These are phyloP conservation scores for Glycine soja DNA, from an alignment of 306 rosid genomes.

Conservation along the genomic window DNA sequence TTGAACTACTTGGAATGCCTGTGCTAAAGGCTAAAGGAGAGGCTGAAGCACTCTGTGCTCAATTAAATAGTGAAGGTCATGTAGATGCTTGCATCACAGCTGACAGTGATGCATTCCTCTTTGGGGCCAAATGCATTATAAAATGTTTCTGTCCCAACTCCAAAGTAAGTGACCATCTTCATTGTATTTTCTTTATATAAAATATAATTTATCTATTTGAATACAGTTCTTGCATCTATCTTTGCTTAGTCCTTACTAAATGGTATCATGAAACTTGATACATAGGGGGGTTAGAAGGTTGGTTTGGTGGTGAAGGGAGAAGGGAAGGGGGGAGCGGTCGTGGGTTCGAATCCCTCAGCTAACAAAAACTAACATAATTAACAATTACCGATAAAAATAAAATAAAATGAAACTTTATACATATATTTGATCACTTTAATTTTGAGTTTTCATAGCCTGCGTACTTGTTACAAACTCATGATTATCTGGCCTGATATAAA, in stretches of 20 bases:
- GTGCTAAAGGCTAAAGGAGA: conserved; percentile 89
- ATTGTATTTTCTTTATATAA: conserved; percentile 2
- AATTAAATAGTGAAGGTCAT: conserved; percentile 74
- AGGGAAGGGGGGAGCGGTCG: too few species aligned
- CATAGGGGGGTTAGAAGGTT: too few species aligned
- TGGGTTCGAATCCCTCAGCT: too few species aligned
- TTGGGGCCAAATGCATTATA: conserved; percentile 81
- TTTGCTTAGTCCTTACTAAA: conserved; percentile 21
- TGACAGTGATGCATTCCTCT: conserved; percentile 92
- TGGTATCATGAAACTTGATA: conserved; percentile 2
- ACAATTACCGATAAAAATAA: too few species aligned
- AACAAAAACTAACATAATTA: too few species aligned
- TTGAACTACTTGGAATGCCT: conserved; percentile 90
- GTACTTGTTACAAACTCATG: conserved; percentile 9
- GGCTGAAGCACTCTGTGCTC: conserved; percentile 94
- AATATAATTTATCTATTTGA: neutral
- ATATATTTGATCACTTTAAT: neutral
- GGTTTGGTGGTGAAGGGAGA: too few species aligned
- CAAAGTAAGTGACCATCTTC: conserved; percentile 59
- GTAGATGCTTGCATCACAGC: conserved; percentile 91
- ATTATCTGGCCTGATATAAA: neutral
- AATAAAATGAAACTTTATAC: too few species aligned
- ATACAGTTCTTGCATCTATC: conserved; percentile 15
- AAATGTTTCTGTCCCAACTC: conserved; percentile 69
- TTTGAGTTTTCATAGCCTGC: conserved; percentile 9